Conservation (phyloP, 106 monocot species). For the Triglochin maritima region DNA sequence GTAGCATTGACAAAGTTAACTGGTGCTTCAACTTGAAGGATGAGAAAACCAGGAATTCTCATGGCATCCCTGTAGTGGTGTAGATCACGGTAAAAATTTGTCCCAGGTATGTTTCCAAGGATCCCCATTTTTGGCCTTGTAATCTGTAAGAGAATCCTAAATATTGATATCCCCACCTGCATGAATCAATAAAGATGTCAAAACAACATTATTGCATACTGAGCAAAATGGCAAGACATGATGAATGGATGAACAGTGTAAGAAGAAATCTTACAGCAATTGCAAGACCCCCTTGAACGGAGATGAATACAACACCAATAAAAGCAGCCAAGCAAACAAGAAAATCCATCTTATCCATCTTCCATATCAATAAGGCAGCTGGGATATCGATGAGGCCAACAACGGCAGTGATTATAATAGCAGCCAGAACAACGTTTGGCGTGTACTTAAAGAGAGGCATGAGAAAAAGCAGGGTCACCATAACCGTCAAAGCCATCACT, state of each 20-base stretch:
- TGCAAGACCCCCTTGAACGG: constrained; percentile 74
- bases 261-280: constrained; percentile 50
- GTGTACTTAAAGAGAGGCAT: constrained; percentile 92
- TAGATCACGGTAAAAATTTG: constrained; percentile 55
- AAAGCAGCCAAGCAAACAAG: constrained; percentile 65
- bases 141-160: constrained; percentile 65
- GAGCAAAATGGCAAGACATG: not conserved
- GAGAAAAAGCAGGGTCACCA: constrained; percentile 80
- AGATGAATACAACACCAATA: constrained; percentile 74
- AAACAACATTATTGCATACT: not conserved
- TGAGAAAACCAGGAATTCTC: constrained; percentile 65
- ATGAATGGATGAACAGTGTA: not conserved
- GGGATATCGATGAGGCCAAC: constrained; percentile 72
- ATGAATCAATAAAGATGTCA: not conserved
- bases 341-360: constrained; percentile 91
- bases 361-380: constrained; percentile 50
- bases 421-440: constrained; percentile 72
- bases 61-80: constrained; percentile 63
- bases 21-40: constrained; percentile 64
- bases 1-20: constrained; percentile 77
- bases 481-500: constrained; percentile 71
- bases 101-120: constrained; percentile 63
- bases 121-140: constrained; percentile 70
- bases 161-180: constrained; percentile 73
- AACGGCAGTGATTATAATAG: constrained; percentile 81